Evolutionary conservation across 306 rosid genomes (phyloP).

Genomic region (Vicia villosa): DNA sequence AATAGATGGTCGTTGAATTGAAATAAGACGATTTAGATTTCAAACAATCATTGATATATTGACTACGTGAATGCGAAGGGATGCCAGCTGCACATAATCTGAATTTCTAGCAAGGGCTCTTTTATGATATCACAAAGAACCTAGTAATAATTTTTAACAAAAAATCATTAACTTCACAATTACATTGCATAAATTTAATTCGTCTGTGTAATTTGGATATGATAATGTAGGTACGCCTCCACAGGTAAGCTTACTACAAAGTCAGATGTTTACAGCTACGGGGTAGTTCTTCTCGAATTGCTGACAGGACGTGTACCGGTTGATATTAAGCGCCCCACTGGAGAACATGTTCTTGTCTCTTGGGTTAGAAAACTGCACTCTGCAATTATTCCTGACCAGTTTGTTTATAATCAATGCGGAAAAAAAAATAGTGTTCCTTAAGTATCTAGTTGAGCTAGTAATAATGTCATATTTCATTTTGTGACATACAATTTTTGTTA

Average conservation of each 20-base stretch:
- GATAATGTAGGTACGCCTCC: constrained; percentile 73
- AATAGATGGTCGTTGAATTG: background rate
- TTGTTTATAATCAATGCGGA: background rate
- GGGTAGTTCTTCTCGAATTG: constrained; percentile 91
- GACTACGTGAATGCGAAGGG: background rate
- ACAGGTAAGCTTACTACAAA: constrained; percentile 90
- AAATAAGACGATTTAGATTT: background rate
- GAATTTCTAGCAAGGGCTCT: background rate
- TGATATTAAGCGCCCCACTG: constrained; percentile 74
- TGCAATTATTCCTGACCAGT: constrained; percentile 3
- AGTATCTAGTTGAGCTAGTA: background rate
- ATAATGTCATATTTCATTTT: background rate
- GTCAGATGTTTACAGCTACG: constrained; percentile 92
- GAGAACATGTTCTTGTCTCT: constrained; percentile 93
- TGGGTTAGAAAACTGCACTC: constrained; percentile 64
- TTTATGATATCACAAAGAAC: background rate
- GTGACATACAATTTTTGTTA: constrained; percentile 11
- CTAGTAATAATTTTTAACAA: too few relatives aligned
- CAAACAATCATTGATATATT: background rate
- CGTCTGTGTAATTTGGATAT: constrained; percentile 26
- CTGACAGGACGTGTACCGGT: constrained; percentile 92
- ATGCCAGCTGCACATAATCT: background rate
- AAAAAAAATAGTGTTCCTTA: background rate
- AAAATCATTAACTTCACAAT: background rate
- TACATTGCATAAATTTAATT: background rate